phyloP scores from a whole-genome alignment of 2,329 filamentous ascomycete genomes.

The Penicillium sp. region DNA sequence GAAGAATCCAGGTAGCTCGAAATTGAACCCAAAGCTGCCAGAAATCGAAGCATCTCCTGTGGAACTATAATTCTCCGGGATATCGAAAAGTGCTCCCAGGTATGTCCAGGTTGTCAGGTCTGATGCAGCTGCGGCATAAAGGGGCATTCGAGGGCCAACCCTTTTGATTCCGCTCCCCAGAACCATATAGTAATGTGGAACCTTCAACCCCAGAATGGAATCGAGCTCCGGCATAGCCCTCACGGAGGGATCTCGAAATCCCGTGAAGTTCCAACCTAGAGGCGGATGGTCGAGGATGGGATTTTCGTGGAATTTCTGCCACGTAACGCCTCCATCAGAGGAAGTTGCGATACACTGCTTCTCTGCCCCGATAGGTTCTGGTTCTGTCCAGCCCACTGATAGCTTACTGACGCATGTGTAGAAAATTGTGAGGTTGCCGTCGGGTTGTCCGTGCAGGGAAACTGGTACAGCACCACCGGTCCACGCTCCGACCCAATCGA shows the following conservation, averaged over 20 bases:
- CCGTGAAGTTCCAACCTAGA: conserved; percentile 15
- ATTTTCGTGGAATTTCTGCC: conserved; percentile 15
- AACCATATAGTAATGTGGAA: conserved; percentile 18
- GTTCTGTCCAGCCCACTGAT: conserved; percentile 10
- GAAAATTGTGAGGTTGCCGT: conserved; percentile 15
- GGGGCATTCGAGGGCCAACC: conserved; percentile 15
- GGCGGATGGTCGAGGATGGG: conserved; percentile 14
- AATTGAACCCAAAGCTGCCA: conserved; percentile 17
- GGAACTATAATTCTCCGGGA: conserved; percentile 11
- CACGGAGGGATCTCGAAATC: conserved; percentile 18
- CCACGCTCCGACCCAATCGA: too few relatives aligned
- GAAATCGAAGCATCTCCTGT: conserved; percentile 9
- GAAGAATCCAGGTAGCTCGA: conserved; percentile 19
- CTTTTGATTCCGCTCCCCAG: conserved; percentile 14
- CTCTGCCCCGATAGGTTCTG: conserved; percentile 11
- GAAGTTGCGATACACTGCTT: conserved; percentile 14
- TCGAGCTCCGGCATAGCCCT: conserved; percentile 10
- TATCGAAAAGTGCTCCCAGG: conserved; percentile 17
- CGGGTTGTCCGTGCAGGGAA: too few relatives aligned
- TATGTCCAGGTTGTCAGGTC: conserved; percentile 19
- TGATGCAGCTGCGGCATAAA: conserved; percentile 14
- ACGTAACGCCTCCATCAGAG: conserved; percentile 14
- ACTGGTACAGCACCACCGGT: too few relatives aligned
- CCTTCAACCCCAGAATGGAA: conserved; percentile 4
- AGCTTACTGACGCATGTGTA: conserved; percentile 11